Evolutionary conservation across 2,329 filamentous ascomycete genomes (phyloP).

Genomic region (Spiromastix sp.): DNA sequence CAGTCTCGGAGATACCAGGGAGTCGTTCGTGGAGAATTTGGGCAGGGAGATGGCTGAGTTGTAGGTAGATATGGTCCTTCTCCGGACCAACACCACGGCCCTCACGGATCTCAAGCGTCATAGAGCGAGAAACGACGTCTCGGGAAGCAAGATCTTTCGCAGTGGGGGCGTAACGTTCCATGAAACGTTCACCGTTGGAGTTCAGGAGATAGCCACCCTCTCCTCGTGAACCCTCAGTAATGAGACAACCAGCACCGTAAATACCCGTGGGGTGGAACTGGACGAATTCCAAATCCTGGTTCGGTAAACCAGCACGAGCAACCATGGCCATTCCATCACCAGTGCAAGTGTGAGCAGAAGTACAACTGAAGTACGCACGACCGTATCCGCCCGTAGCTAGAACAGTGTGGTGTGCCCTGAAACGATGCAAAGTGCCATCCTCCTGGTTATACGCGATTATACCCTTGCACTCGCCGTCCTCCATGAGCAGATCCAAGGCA

Average conservation of each 20-base stretch:
- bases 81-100: constrained; percentile 93
- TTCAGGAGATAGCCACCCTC: constrained; percentile 97
- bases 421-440: constrained; percentile 93
- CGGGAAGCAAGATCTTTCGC: constrained; percentile 95
- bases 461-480: constrained; percentile 92
- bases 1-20: constrained; percentile 96
- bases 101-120: constrained; percentile 97
- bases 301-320: constrained; percentile 89
- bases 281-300: constrained; percentile 98
- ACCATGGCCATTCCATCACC: constrained; percentile 99
- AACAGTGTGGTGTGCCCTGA: constrained; percentile 94
- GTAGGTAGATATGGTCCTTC: constrained; percentile 97
- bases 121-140: constrained; percentile 93
- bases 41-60: constrained; percentile 87
- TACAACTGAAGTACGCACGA: constrained; percentile 96
- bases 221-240: constrained; percentile 94
- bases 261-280: constrained; percentile 99
- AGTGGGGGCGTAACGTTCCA: constrained; percentile 96
- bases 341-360: constrained; percentile 94
- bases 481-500: constrained; percentile 92
- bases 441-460: constrained; percentile 98
- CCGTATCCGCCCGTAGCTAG: constrained; percentile 95
- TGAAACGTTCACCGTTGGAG: constrained; percentile 96
- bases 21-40: constrained; percentile 93
- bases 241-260: constrained; percentile 95